Evolutionary conservation across 331 rosid genomes (phyloP), one percentile per base, ranked within the genome.

Genomic region (Quercus tomentella): DNA sequence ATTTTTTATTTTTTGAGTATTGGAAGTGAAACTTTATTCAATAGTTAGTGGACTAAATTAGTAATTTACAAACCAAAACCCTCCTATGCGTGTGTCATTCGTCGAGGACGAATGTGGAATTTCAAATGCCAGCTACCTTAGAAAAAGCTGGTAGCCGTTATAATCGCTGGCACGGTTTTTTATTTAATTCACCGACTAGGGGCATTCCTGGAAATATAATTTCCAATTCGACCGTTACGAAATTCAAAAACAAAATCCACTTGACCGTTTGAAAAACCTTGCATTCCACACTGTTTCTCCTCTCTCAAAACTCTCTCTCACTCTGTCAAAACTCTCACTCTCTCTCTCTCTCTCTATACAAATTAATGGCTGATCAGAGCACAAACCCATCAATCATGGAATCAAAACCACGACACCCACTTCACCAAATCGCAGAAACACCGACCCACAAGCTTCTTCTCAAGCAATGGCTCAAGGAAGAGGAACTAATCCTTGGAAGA

Each of bases 401-500:
- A 57, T 63, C 90, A 15, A 91, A 89, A 26, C 68, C 83, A 10
- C 37, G 72, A 0, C 93, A 91, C 89, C 89, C 96, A 60, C 93
- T 91, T 76, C 93, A 87, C 85, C 96, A 91, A 81, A 91, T 91
- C 57, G 93, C 96, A 1, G 83, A 85, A 22, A 87, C 90, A 1
- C 96, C 96, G 4, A 89, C 92, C 82, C 96, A 91, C 87, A 87
- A 77, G 84, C 96, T 91, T 73, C 96, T 91, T 61, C 88, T 91
- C 54, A 91, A 91, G 86, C 97, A 91, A 76, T 91, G 93, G 97
- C 89, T 88, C 31, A 91, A 91, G 71, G 97, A 91, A 77, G 93
- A 91, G 26, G 93, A 91, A 67, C 91, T 91, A 28, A 91, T 84
- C 80, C 88, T 87, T 30, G 78, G 81, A 55, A 75, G 96, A 54